These are phyloP conservation scores for Coemansia furcata DNA, from an alignment of 192 early-diverging fungal species.

Conservation along the genomic window DNA sequence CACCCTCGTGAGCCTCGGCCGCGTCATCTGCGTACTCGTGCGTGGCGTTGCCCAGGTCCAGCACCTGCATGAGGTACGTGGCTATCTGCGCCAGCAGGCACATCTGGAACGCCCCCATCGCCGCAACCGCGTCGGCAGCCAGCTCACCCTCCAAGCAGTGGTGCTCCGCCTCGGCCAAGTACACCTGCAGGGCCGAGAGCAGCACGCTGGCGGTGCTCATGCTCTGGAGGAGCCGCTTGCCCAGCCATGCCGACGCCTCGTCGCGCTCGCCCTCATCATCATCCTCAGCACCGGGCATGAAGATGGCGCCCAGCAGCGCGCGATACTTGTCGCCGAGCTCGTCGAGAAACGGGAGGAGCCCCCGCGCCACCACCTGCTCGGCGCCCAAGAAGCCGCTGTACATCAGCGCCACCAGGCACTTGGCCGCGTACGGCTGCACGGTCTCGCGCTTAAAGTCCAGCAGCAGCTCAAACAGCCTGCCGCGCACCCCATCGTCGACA, in stretches of 20 bases:
- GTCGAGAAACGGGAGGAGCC: constrained; percentile 11
- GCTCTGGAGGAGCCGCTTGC: background rate
- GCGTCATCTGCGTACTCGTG: background rate
- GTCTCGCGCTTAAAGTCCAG: constrained; percentile 15
- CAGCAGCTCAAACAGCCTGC: constrained; percentile 8
- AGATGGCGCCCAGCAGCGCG: background rate
- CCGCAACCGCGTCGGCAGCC: background rate
- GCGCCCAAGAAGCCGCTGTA: background rate
- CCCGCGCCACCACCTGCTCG: constrained; percentile 2
- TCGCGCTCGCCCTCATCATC: background rate
- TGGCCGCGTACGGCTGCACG: constrained; percentile 24
- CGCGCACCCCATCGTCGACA: background rate
- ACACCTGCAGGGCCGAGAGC: constrained; percentile 18
- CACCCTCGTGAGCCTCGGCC: background rate
- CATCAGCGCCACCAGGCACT: constrained; percentile 33
- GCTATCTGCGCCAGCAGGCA: constrained; percentile 21
- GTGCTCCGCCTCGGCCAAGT: constrained; percentile 10
- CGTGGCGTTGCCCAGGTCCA: constrained; percentile 8
- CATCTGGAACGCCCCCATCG: constrained; percentile 16
- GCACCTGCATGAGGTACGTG: constrained; percentile 13
- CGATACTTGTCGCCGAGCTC: background rate
- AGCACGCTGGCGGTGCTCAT: constrained; percentile 12
- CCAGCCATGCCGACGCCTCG: background rate
- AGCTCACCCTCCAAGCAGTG: constrained; percentile 7
- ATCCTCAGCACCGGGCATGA: background rate